phyloP scores from a whole-genome alignment of 1,139 yeast species.

The Kazachstania sp. region DNA sequence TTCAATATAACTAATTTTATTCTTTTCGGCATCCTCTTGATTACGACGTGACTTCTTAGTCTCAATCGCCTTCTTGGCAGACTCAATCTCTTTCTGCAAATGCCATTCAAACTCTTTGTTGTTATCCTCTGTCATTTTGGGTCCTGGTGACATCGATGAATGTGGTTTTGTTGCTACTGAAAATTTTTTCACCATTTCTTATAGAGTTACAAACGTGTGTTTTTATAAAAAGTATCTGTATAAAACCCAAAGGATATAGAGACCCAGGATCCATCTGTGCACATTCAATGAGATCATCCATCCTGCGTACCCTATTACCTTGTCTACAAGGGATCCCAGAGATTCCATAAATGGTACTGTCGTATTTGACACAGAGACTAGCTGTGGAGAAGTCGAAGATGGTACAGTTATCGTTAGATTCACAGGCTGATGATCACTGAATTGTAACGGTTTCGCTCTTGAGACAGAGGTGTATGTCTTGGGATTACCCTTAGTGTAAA shows the following conservation, averaged over 20 bases:
- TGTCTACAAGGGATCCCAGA: conserved; percentile 5
- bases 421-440: conserved; percentile 35
- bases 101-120: conserved; percentile 1
- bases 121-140: neutral
- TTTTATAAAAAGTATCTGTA: conserved; percentile 1
- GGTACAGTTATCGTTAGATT: conserved; percentile 15
- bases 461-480: conserved; percentile 20
- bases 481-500: conserved; percentile 43
- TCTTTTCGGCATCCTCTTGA: conserved; percentile 10
- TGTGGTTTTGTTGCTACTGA: neutral
- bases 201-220: too few species aligned
- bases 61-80: conserved; percentile 9
- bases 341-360: neutral
- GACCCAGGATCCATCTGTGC: conserved; percentile 8
- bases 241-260: conserved; percentile 2
- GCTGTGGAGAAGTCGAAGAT: neutral
- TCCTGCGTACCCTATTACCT: conserved; percentile 15
- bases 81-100: conserved; percentile 2
- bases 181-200: neutral
- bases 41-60: conserved; percentile 4
- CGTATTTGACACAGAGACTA: neutral
- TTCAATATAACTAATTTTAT: conserved; percentile 8
- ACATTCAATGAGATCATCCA: conserved; percentile 11
- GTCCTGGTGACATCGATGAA: too few species aligned
- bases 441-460: conserved; percentile 17